Evolutionary conservation across 2,329 filamentous ascomycete genomes (phyloP), one percentile per base, ranked within the genome.

Genomic region (Colletotrichum endophyticum): DNA sequence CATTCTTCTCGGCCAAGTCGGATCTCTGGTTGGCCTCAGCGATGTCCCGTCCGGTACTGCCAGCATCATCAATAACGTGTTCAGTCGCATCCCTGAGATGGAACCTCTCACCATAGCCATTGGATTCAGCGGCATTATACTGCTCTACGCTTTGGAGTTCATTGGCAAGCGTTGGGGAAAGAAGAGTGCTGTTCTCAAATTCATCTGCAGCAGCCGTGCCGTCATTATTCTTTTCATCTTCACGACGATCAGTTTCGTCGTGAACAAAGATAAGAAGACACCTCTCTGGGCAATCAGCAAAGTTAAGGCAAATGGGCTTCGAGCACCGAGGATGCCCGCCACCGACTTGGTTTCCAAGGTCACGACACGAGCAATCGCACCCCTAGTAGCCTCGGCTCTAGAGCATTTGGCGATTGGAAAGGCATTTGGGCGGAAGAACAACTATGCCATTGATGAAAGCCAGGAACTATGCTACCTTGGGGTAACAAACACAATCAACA

Each of bases 381-480:
- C 92, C 1, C 91, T 94, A 77, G 88, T 93, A 57, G 92, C 91
- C 15, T 89, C 90, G 4, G 86, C 90, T 0, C 88, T 94, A 28
- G 92, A 94, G 78, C 92, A 94, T 78, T 87, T 93, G 6, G 92
- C 91, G 12, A 92, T 94, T 59, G 92, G 90, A 19, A 91, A 92
- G 67, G 91, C 91, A 0, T 94, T 94, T 78, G 91, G 88, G 2
- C 86, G 92, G 12, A 88, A 88, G 76, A 93, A 94, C 82, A 87
- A 89, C 79, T 94, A 94, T 80, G 86, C 88, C 9, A 91, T 91
- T 56, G 92, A 94, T 78, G 89, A 92, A 78, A 92, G 90, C 15
- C 92, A 94, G 80, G 92, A 94, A 78, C 88, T 94, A 3, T 90
- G 90, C 73, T 94, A 92, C 79, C 89, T 93, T 5, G 92, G 92